Percentiles rank a stretch among this genome's conserved stretches.
Evolutionary conservation across 2,329 filamentous ascomycete genomes (phyloP).

Genomic region (Hymenoscyphus repandus): DNA sequence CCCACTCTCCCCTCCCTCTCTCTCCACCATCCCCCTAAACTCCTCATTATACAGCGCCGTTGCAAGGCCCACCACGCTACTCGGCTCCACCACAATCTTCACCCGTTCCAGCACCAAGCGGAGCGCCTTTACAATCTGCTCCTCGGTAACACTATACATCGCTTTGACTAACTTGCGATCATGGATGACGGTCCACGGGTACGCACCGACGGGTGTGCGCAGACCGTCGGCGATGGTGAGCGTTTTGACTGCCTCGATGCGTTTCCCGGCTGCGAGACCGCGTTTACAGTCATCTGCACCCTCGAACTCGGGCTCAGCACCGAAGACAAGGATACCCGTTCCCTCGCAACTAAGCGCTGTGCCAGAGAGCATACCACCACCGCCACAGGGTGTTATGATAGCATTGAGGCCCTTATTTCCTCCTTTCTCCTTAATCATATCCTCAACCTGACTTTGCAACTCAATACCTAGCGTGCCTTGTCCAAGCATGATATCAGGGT

Average conservation of each 20-base stretch:
- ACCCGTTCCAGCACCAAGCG: constrained; percentile 76
- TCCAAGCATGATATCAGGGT: constrained; percentile 85
- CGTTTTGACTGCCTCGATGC: constrained; percentile 64
- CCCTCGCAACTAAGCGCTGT: constrained; percentile 70
- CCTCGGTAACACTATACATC: constrained; percentile 71
- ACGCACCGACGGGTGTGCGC: constrained; percentile 70
- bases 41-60: constrained; percentile 81
- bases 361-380: constrained; percentile 82
- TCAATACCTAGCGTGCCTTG: constrained; percentile 90
- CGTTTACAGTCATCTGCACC: constrained; percentile 79
- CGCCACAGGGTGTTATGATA: constrained; percentile 79
- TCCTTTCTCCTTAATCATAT: constrained; percentile 38
- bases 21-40: constrained; percentile 66
- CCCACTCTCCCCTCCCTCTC: constrained; percentile 66
- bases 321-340: constrained; percentile 73
- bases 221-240: constrained; percentile 87
- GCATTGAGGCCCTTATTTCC: constrained; percentile 50
- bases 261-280: constrained; percentile 57
- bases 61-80: constrained; percentile 76
- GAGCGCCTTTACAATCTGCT: constrained; percentile 74
- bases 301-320: constrained; percentile 76
- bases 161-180: constrained; percentile 63
- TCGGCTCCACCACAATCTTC: constrained; percentile 89
- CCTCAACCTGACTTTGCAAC: constrained; percentile 65
- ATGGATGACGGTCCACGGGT: constrained; percentile 74